Conservation (phyloP, 208 protist species). For the Acanthamoeba triangularis region DNA sequence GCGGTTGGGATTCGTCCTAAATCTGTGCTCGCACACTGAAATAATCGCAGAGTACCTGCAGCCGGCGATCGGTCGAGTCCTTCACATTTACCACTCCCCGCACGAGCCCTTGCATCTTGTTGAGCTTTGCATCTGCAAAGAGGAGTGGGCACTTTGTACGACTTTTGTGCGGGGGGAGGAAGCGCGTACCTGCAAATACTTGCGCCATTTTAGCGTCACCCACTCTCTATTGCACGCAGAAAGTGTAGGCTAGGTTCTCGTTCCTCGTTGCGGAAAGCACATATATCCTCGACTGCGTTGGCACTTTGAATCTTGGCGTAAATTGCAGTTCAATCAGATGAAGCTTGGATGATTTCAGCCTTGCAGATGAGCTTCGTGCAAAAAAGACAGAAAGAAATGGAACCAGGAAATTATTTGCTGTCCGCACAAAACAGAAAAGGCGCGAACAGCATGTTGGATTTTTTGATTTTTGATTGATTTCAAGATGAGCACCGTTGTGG, state of each 20-base stretch:
- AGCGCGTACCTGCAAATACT: not conserved
- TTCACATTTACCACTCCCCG: conserved; percentile 30
- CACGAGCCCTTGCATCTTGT: conserved; percentile 45
- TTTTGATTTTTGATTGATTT: not conserved
- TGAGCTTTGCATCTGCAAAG: conserved; percentile 43
- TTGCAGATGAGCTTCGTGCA: too few relatives aligned
- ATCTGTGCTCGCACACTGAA: not conserved
- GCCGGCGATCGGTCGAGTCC: not conserved
- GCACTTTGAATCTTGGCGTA: too few relatives aligned
- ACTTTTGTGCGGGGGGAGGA: not conserved
- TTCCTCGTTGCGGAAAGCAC: not conserved
- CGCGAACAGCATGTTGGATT: not conserved
- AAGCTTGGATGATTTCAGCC: too few relatives aligned
- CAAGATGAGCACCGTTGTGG: not conserved
- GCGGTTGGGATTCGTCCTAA: not conserved
- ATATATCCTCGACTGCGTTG: not conserved
- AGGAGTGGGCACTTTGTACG: not conserved
- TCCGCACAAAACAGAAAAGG: not conserved
- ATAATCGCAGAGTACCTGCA: not conserved
- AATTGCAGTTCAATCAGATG: too few relatives aligned
- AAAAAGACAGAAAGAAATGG: too few relatives aligned
- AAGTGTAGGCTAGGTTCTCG: not conserved
- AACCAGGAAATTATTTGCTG: too few relatives aligned
- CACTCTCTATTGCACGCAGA: not conserved
- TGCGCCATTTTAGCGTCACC: not conserved